Evolutionary conservation across 768 basidiomycete genomes (phyloP).

Genomic region (Phaeolepiota aurea): DNA sequence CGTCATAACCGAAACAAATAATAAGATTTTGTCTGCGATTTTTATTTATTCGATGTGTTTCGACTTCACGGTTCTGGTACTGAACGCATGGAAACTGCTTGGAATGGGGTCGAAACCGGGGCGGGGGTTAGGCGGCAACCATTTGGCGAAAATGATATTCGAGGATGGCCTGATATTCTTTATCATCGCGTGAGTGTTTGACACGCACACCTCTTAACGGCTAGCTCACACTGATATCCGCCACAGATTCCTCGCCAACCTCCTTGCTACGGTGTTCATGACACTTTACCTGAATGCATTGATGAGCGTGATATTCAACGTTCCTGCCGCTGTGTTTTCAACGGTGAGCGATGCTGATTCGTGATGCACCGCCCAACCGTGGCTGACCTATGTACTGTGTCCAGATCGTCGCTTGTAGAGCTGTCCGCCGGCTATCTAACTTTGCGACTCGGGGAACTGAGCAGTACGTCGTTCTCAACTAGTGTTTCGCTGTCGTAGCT

Average conservation of each 20-base stretch:
- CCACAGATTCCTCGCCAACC: conserved; percentile 43
- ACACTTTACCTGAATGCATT: conserved; percentile 60
- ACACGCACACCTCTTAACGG: conserved; percentile 2
- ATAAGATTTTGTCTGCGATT: conserved; percentile 54
- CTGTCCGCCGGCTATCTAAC: conserved; percentile 57
- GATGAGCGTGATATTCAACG: conserved; percentile 68
- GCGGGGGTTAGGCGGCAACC: conserved; percentile 23
- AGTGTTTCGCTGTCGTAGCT: conserved; percentile 12
- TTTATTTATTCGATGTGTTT: conserved; percentile 77
- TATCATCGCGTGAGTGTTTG: conserved; percentile 64
- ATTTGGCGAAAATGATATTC: conserved; percentile 58
- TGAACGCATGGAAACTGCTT: conserved; percentile 54
- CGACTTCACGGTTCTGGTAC: conserved; percentile 49
- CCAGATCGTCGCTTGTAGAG: conserved; percentile 54
- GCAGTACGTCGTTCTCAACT: conserved; percentile 51
- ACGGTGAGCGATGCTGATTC: conserved; percentile 33
- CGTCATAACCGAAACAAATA: conserved; percentile 51
- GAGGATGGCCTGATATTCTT: conserved; percentile 69
- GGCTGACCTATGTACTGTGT: background rate
- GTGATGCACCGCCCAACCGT: background rate
- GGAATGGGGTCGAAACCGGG: conserved; percentile 13
- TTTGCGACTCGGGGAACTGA: conserved; percentile 42
- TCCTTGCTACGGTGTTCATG: conserved; percentile 68
- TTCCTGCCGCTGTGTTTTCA: conserved; percentile 61
- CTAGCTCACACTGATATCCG: background rate